Evolutionary conservation across 2,329 filamentous ascomycete genomes (phyloP), one percentile per base, ranked within the genome.

Genomic region (Fusarium continuum): DNA sequence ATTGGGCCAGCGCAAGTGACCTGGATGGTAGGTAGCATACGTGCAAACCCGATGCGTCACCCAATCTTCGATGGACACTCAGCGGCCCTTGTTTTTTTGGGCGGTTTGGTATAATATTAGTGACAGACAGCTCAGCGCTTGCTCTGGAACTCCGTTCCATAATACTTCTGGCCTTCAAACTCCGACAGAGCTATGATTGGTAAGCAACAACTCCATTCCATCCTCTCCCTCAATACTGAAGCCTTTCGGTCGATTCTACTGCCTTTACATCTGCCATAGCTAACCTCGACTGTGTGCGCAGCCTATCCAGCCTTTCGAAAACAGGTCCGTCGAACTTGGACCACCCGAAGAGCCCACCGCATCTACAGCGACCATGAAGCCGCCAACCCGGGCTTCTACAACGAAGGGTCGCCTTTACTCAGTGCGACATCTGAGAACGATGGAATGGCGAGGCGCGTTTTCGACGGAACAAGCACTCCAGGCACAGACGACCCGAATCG

Each of bases 401-500:
- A 50, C 28, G 36, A 50, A 36, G 35, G 46, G 41, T 41, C 36
- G 4, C 46, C 36, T 26, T 8, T 50, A 13, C 46, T 50, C 41
- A 2, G 4, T n/a, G 36, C 26, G 35, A 25, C 28, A 50, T 36
- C 46, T 28, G 17, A 41, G 36, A 16, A 50, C 34, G 36, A 50
- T 50, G 36, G 22, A 35, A 34, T 50, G n/a, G 41, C 41, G n/a
- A 50, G 46, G 35, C 46, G 36, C 46, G 41, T 50, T 26, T 40
- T 50, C 25, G 26, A 50, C 32, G 20, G 36, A 20, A 23, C 25
- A 35, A 50, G 26, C 20, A 86, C 83, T 1, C 84, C 84, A 3
- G 84, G 84, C 47, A 75, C 76, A 52, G 75, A 85, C 55, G 83
- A 79, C 68, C 65, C 77, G n/a, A 84, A 81, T 56, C 55, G 75